Base-by-base conservation (phyloP, 2,329 filamentous ascomycete species). In the Fusarium sp. region DNA sequence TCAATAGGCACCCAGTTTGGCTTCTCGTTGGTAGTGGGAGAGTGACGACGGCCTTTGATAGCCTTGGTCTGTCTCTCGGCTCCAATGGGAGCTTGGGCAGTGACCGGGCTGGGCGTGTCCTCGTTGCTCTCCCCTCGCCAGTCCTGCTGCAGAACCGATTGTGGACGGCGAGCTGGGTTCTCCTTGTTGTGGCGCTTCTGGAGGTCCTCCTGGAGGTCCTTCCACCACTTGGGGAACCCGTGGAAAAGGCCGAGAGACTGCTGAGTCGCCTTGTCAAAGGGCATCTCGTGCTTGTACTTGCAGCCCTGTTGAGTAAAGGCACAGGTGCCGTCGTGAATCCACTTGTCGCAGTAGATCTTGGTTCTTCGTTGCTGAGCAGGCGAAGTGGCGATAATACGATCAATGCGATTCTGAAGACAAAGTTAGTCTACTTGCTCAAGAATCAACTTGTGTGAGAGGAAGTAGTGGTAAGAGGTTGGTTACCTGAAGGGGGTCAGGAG, bases 281-380 rank as follows among this genome's bases (percentile, higher is more conserved):
- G 95, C 93, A 98, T 97, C 81, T 97, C 94, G 81, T 98, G 95
- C 84, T 95, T 96, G 86, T 91, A 98, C 74, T 92, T 91, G 85
- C 95, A 98, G 0, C 95, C 95, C 79, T 95, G 92, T 81, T 97
- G 94, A 4, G 89, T 91, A 81, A 94, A 98, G 71, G 93, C 93
- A 81, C 95, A 98, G 50, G 94, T 90, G 22, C 95, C 95, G 68
- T 93, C 92, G 76, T 94, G 92, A 64, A 98, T 92, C 95, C 95
- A 98, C 82, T 96, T 94, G 68, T 95, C 94, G 83, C 95, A 98
- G 82, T 93, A 97, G 27, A 93, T 85, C 81, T 97, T 97, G 67
- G 82, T 80, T 27, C 80, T 80, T 78, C 89, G 90, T 7, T 83
- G 81, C 6, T 79, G 79, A 12, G 85, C 81, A 20, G 84, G 83